A percentile compares a stretch with the other conserved stretches of the same genome.
Conservation (phyloP, 371 early-diverging fungal genomes). For the Mortierella sp. region DNA sequence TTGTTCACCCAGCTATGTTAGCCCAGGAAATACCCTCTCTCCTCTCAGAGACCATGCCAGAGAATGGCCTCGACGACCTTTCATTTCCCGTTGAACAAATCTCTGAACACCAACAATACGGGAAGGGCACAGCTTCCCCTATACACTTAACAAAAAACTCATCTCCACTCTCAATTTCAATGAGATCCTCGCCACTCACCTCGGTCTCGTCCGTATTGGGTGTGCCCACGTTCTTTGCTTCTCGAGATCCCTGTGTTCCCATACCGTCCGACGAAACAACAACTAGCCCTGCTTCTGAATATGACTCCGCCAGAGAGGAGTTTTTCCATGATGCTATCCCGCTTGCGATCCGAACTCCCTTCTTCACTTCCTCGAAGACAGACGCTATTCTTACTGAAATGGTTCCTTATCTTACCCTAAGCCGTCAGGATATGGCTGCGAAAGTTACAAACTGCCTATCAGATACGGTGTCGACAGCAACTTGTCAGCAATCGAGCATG, state of each 20-base stretch:
- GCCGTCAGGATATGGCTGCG: too few relatives aligned
- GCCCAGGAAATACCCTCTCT: conserved; percentile 11
- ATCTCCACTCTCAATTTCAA: background rate
- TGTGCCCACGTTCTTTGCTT: background rate
- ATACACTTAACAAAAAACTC: too few relatives aligned
- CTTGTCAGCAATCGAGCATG: conserved; percentile 21
- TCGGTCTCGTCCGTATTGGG: background rate
- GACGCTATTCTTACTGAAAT: too few relatives aligned
- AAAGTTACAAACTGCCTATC: too few relatives aligned
- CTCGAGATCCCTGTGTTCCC: background rate
- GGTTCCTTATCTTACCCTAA: too few relatives aligned
- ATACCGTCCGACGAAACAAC: background rate
- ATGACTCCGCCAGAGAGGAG: conserved; percentile 23
- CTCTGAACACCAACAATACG: too few relatives aligned
- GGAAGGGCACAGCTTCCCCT: too few relatives aligned
- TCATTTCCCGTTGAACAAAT: conserved; percentile 14
- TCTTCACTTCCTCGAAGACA: background rate
- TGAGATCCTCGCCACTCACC: background rate
- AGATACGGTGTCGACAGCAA: background rate
- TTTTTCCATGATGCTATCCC: background rate
- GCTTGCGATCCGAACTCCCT: background rate
- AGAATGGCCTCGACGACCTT: conserved; percentile 12
- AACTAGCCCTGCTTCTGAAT: conserved; percentile 5
- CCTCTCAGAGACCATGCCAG: conserved; percentile 24
- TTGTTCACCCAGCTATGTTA: background rate